phyloP scores from a whole-genome alignment of 495 filamentous ascomycete species.

The Xylaria curta region DNA sequence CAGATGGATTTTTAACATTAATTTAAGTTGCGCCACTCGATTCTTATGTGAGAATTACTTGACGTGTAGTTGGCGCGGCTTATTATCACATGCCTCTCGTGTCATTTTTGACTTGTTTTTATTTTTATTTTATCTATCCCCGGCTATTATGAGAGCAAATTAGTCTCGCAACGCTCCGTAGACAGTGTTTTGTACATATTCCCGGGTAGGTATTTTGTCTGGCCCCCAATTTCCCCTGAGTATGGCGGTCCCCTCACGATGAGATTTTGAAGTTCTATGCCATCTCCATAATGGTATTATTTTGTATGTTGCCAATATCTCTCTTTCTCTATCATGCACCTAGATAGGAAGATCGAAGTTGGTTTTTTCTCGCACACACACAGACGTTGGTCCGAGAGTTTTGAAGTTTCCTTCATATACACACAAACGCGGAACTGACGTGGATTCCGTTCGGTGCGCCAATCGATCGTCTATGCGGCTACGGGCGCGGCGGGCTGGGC shows the following conservation, averaged over 20 bases:
- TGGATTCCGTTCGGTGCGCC: neutral
- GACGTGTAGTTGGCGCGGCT: neutral
- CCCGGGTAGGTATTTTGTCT: neutral
- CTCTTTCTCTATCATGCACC: neutral
- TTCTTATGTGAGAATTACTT: neutral
- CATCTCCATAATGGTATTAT: neutral
- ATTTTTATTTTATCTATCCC: neutral
- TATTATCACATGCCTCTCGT: neutral
- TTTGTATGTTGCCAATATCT: neutral
- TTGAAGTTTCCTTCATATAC: neutral
- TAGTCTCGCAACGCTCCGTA: neutral
- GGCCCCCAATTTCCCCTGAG: neutral
- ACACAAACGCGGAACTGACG: neutral
- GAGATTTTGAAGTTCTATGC: neutral
- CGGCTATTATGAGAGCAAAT: neutral
- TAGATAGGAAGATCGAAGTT: neutral
- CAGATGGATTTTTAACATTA: neutral
- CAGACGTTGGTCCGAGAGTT: neutral
- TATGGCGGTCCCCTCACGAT: neutral
- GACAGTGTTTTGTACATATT: neutral
- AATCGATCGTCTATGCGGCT: slow-evolving; percentile 22
- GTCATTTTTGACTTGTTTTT: neutral
- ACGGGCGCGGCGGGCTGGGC: slow-evolving; percentile 24
- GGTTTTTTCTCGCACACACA: neutral
- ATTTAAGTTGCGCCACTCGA: neutral